Conservation (phyloP, 257 asterid species). For the Solanum ossicruentum region DNA sequence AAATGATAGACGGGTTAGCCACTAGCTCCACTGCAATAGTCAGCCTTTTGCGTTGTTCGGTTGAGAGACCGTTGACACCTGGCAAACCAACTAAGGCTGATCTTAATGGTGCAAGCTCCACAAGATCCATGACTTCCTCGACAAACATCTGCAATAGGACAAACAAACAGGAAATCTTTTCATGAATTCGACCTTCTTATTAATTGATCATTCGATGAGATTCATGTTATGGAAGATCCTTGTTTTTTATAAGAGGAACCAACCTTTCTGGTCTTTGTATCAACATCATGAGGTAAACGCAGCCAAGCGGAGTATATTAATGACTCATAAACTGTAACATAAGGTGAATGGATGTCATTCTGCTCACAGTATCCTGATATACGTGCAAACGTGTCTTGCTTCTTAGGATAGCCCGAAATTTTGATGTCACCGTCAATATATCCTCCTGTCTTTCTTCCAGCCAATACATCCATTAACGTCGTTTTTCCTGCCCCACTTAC, state of each 20-base stretch:
- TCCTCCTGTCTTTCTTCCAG: constrained; percentile 79
- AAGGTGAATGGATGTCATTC: constrained; percentile 73
- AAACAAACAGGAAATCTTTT: not conserved
- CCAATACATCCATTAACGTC: constrained; percentile 67
- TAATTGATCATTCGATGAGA: not conserved
- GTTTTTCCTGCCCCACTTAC: constrained; percentile 90
- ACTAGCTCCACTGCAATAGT: constrained; percentile 78
- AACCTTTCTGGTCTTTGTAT: constrained; percentile 33
- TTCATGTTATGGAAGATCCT: not conserved
- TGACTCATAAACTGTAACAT: constrained; percentile 58
- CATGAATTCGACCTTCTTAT: not conserved
- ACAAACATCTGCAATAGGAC: constrained; percentile 38
- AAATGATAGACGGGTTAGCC: constrained; percentile 73
- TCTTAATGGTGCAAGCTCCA: constrained; percentile 47
- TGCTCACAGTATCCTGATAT: constrained; percentile 81
- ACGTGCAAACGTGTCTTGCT: constrained; percentile 61
- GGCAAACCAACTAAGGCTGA: constrained; percentile 59
- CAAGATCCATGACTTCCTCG: constrained; percentile 76
- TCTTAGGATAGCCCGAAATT: constrained; percentile 63
- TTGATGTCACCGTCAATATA: constrained; percentile 52
- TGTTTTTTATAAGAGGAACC: not conserved
- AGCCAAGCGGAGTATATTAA: constrained; percentile 70
- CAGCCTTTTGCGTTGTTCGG: constrained; percentile 73
- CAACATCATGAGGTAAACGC: constrained; percentile 43
- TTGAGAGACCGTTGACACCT: constrained; percentile 61